Evolutionary conservation across 2,329 filamentous ascomycete species (phyloP).

Genomic region (Pyricularia pennisetigena): DNA sequence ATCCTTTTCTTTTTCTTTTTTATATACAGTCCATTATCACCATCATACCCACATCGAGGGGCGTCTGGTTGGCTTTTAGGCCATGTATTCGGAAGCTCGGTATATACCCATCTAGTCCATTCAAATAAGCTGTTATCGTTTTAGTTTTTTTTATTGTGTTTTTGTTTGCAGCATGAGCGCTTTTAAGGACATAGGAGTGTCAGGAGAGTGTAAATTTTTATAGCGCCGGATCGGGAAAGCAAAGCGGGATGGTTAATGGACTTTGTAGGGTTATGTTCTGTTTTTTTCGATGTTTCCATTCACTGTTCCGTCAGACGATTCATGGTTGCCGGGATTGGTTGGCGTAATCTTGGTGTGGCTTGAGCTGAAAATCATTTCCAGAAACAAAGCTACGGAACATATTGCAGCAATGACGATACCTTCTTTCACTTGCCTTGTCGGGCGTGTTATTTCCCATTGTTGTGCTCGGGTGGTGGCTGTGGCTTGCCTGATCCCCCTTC

Average conservation of each 20-base stretch:
- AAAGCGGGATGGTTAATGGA: neutral
- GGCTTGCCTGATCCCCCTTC: no score
- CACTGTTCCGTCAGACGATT: neutral
- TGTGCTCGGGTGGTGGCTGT: neutral
- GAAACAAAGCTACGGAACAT: neutral
- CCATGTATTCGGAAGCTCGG: neutral
- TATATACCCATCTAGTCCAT: neutral
- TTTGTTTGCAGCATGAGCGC: neutral
- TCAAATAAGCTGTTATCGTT: neutral
- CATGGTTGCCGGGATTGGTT: neutral
- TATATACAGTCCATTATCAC: neutral
- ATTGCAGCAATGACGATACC: neutral
- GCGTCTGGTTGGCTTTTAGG: slow-evolving; percentile 1
- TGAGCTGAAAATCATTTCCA: neutral
- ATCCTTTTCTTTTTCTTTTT: neutral
- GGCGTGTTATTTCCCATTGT: neutral
- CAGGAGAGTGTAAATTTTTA: neutral
- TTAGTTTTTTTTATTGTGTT: neutral
- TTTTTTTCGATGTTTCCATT: neutral
- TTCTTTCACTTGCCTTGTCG: no score
- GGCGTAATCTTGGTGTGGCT: neutral
- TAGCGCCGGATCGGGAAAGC: neutral
- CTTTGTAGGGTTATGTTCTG: neutral
- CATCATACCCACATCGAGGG: neutral
- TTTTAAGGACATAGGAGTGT: neutral